Conservation (phyloP, 306 rosid genomes). For the Quercus robur region DNA sequence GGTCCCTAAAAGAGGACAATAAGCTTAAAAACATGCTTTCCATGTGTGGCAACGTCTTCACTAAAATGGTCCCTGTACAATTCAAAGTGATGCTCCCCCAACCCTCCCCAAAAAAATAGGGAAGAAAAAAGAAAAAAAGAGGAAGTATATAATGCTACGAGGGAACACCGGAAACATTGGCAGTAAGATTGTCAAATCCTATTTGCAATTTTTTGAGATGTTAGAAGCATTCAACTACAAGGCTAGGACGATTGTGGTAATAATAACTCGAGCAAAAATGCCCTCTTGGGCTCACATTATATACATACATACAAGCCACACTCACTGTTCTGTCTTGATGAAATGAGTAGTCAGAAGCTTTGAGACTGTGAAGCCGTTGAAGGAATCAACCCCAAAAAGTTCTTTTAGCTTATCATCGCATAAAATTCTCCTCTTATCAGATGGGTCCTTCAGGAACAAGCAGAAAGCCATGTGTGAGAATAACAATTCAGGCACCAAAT, state of each 20-base stretch:
- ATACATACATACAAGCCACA: constrained; percentile 18
- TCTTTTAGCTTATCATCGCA: constrained; percentile 23
- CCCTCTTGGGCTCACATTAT: constrained; percentile 15
- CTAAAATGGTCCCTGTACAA: not conserved
- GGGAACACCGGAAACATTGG: not conserved
- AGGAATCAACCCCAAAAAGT: constrained; percentile 10
- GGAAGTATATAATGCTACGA: not conserved
- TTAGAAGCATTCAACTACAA: not conserved
- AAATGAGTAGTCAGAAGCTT: constrained; percentile 26
- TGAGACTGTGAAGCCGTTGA: constrained; percentile 22
- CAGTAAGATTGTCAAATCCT: constrained; percentile 2
- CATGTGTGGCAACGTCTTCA: not conserved
- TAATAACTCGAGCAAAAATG: constrained; percentile 19
- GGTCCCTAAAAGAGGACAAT: not conserved
- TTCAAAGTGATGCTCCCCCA: not conserved
- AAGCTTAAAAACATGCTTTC: not conserved
- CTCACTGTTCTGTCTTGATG: constrained; percentile 12
- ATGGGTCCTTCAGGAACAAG: constrained; percentile 29
- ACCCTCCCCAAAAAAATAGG: not conserved
- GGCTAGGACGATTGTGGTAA: too few relatives aligned
- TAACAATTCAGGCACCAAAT: not conserved
- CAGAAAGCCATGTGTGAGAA: not conserved
- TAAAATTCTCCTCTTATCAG: constrained; percentile 11
- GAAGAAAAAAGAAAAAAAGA: not conserved
- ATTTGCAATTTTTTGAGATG: constrained; percentile 17